These are phyloP conservation scores for Phytophthora nicotianae DNA, from an alignment of 352 stramenopile species.

Conservation along the genomic window DNA sequence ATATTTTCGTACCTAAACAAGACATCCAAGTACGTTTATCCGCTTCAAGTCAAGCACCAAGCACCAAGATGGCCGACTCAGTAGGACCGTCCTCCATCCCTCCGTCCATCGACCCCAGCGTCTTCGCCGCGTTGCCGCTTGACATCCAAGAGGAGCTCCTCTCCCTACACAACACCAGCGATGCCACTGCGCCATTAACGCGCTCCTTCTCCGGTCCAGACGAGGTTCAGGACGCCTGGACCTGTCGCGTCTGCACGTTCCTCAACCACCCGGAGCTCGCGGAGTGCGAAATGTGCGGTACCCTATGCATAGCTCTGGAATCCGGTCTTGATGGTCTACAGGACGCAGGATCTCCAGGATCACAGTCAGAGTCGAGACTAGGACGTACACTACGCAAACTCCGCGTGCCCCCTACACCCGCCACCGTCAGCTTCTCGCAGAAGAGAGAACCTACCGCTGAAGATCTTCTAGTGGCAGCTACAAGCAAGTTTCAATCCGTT, in stretches of 20 bases:
- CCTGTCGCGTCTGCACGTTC: slow-evolving; percentile 81
- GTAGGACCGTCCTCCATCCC: background rate
- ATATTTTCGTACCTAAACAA: too few relatives aligned
- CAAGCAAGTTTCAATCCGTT: slow-evolving; percentile 55
- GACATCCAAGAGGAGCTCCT: slow-evolving; percentile 68
- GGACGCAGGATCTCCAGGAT: background rate
- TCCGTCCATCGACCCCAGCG: slow-evolving; percentile 45
- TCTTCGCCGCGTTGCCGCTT: slow-evolving; percentile 55
- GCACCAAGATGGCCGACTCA: slow-evolving; percentile 2
- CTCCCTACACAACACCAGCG: background rate
- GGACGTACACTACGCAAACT: slow-evolving; percentile 54
- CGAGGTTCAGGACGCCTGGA: slow-evolving; percentile 40
- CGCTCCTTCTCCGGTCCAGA: slow-evolving; percentile 1
- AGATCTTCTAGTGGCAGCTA: slow-evolving; percentile 62
- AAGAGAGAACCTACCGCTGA: slow-evolving; percentile 69
- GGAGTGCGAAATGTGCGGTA: slow-evolving; percentile 80
- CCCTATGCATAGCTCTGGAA: slow-evolving; percentile 32
- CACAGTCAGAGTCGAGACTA: slow-evolving; percentile 16
- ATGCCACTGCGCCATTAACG: background rate
- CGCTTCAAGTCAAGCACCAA: slow-evolving; percentile 15
- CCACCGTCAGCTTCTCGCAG: slow-evolving; percentile 52
- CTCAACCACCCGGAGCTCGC: slow-evolving; percentile 71
- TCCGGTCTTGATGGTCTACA: slow-evolving; percentile 1
- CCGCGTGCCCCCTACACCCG: slow-evolving; percentile 47
- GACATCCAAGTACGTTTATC: too few relatives aligned